These are phyloP conservation scores for Neoarthrinium moseri DNA, from an alignment of 2,329 filamentous ascomycete genomes.

Conservation along the genomic window DNA sequence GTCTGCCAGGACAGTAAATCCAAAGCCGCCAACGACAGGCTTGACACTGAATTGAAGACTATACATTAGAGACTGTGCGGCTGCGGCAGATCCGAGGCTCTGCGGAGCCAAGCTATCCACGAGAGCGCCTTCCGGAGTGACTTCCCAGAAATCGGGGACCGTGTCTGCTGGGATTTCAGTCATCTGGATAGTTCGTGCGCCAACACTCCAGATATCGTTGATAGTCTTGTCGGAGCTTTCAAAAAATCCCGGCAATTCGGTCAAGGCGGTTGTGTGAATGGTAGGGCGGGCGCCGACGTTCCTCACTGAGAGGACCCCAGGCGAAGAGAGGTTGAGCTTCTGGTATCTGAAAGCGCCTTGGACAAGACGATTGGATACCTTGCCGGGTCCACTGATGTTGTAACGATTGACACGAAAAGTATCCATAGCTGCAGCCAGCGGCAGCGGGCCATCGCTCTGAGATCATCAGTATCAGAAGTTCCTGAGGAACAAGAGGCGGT, in stretches of 20 bases:
- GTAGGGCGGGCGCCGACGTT: slow-evolving; percentile 26
- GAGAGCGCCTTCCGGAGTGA: slow-evolving; percentile 24
- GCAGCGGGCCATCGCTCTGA: slow-evolving; percentile 30
- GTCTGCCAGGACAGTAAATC: slow-evolving; percentile 27
- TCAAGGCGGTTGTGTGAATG: slow-evolving; percentile 19
- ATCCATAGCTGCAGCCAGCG: slow-evolving; percentile 34
- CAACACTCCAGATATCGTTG: slow-evolving; percentile 27
- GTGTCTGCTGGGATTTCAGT: slow-evolving; percentile 26
- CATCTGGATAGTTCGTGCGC: slow-evolving; percentile 29
- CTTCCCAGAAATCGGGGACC: slow-evolving; percentile 24
- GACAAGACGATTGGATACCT: slow-evolving; percentile 31
- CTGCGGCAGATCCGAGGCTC: slow-evolving; percentile 13
- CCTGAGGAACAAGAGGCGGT: not conserved
- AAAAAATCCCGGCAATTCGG: slow-evolving; percentile 25
- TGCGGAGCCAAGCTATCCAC: slow-evolving; percentile 27
- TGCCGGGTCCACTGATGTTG: slow-evolving; percentile 24
- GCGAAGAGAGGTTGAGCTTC: slow-evolving; percentile 31
- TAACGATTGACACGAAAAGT: slow-evolving; percentile 33
- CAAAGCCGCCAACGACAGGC: slow-evolving; percentile 25
- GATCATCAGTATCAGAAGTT: not conserved
- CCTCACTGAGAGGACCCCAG: slow-evolving; percentile 23
- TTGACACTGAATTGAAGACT: slow-evolving; percentile 25
- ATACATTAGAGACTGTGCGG: slow-evolving; percentile 20
- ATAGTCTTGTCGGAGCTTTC: slow-evolving; percentile 25
- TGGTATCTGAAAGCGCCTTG: slow-evolving; percentile 35